Percentiles rank a stretch among this genome's conserved stretches.
Conservation (phyloP, 2,329 filamentous ascomycete species). For the Paradendryphiella salina region DNA sequence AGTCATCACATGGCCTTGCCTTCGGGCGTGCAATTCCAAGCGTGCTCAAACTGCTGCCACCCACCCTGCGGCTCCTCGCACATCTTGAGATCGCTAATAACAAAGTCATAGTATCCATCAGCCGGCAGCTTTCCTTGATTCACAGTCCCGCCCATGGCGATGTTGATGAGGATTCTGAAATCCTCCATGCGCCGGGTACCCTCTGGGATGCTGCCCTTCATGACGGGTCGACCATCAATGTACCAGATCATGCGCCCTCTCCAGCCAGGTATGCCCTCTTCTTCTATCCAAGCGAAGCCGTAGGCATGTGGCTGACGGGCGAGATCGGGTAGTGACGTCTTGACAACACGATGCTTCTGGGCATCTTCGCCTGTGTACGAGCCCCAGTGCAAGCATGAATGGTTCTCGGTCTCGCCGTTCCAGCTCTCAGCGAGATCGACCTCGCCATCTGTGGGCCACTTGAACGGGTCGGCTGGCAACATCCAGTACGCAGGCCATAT, state of each 20-base stretch:
- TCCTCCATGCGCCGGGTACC: constrained; percentile 61
- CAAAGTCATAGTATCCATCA: constrained; percentile 61
- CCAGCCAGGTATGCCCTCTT: constrained; percentile 48
- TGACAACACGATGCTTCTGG: constrained; percentile 60
- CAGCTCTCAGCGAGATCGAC: constrained; percentile 65
- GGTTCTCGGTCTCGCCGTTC: constrained; percentile 61
- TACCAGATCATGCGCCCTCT: constrained; percentile 60
- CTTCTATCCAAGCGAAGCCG: constrained; percentile 62
- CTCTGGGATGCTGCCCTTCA: constrained; percentile 59
- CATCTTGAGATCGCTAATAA: constrained; percentile 58
- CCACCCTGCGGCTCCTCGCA: constrained; percentile 59
- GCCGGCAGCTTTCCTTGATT: constrained; percentile 57
- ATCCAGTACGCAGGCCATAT: constrained; percentile 68
- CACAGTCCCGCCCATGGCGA: constrained; percentile 66
- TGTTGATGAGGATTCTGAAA: constrained; percentile 61
- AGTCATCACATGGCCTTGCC: constrained; percentile 36
- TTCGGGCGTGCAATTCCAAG: constrained; percentile 50
- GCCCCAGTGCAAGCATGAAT: constrained; percentile 64
- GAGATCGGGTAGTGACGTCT: constrained; percentile 57
- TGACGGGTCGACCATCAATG: constrained; percentile 60
- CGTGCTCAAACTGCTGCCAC: constrained; percentile 58
- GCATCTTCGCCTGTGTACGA: constrained; percentile 58
- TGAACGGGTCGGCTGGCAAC: constrained; percentile 60
- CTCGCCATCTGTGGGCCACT: constrained; percentile 63
- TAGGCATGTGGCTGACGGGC: constrained; percentile 54